These are phyloP conservation scores for Teratosphaeria epicoccoides DNA, from an alignment of 2,329 filamentous ascomycete species.

Conservation along the genomic window DNA sequence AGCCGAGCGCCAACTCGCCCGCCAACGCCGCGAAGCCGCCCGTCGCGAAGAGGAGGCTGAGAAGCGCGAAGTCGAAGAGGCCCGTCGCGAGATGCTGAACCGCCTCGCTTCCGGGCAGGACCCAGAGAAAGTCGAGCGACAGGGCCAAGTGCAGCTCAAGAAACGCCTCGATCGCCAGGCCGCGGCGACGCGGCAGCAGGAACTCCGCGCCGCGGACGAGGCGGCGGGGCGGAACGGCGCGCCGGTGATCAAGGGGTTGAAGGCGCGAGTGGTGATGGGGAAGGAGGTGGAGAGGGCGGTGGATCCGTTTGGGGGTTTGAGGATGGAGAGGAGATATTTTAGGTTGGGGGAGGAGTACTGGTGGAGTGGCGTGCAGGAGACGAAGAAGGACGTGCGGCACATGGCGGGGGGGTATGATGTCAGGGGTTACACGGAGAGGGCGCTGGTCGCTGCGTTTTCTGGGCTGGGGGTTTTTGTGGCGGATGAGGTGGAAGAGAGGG, in stretches of 20 bases:
- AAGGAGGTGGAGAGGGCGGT: conserved; percentile 63
- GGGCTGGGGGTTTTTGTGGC: conserved; percentile 79
- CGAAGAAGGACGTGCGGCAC: conserved; percentile 54
- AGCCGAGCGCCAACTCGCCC: conserved; percentile 56
- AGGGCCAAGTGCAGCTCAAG: conserved; percentile 56
- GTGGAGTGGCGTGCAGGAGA: conserved; percentile 60
- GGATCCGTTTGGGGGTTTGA: conserved; percentile 74
- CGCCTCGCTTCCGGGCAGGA: conserved; percentile 55
- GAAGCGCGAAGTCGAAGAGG: conserved; percentile 50
- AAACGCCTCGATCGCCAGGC: conserved; percentile 56
- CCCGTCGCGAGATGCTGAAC: conserved; percentile 58
- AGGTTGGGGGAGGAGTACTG: conserved; percentile 59
- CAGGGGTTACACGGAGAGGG: conserved; percentile 68
- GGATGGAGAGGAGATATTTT: conserved; percentile 57
- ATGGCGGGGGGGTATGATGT: conserved; percentile 74
- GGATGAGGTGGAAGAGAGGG: conserved; percentile 50
- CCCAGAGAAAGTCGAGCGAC: conserved; percentile 44
- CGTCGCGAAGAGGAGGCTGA: conserved; percentile 61
- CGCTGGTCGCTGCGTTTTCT: conserved; percentile 79
- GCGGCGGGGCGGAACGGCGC: conserved; percentile 1
- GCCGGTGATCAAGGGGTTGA: conserved; percentile 64
- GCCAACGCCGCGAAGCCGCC: conserved; percentile 52
- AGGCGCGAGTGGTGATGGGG: conserved; percentile 40
- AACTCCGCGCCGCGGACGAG: conserved; percentile 33
- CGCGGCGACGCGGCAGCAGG: conserved; percentile 30